phyloP scores from a whole-genome alignment of 1,284 basidiomycete species.

The Hymenochaete sp. region DNA sequence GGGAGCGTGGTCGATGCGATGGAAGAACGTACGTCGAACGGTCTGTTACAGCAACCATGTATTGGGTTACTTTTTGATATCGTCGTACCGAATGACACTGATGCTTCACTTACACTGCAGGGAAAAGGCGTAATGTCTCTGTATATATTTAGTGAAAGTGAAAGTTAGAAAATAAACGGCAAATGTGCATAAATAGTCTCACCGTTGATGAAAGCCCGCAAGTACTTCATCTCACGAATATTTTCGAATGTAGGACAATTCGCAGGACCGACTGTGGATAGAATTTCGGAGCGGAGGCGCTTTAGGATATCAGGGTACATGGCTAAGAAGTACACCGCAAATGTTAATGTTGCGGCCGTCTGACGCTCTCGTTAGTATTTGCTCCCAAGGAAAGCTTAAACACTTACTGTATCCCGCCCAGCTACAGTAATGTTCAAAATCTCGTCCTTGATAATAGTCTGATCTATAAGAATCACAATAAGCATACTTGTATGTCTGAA shows the following conservation, averaged over 20 bases:
- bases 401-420: constrained; percentile 29
- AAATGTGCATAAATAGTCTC: background rate
- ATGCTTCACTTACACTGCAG: constrained; percentile 40
- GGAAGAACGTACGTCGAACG: constrained; percentile 39
- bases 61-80: background rate
- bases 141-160: constrained; percentile 1
- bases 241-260: constrained; percentile 31
- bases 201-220: constrained; percentile 35
- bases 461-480: too few species aligned
- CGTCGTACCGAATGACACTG: background rate
- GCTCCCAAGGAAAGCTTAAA: background rate
- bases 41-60: constrained; percentile 27
- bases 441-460: constrained; percentile 28
- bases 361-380: constrained; percentile 11
- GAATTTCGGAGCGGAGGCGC: constrained; percentile 32
- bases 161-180: background rate
- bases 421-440: constrained; percentile 30
- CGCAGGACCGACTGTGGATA: constrained; percentile 26
- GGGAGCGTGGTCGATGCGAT: constrained; percentile 37
- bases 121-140: constrained; percentile 55
- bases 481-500: too few species aligned
- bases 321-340: constrained; percentile 32
- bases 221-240: constrained; percentile 34
- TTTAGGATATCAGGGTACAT: constrained; percentile 29
- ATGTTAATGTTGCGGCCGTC: constrained; percentile 32